Evolutionary conservation across 768 basidiomycete genomes (phyloP).

Genomic region (Russula sp.): DNA sequence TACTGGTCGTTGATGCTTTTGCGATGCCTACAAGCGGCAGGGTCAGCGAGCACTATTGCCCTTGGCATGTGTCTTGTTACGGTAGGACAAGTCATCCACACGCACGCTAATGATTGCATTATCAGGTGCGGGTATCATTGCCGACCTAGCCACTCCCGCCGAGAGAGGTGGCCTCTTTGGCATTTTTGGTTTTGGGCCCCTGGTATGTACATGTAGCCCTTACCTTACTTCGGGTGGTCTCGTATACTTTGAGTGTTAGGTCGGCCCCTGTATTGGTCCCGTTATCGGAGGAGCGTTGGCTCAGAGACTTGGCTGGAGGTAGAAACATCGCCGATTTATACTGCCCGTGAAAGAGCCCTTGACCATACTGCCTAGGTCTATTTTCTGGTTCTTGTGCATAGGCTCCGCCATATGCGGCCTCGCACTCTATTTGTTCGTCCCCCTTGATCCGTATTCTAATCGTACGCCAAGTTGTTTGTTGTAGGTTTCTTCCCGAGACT

Average conservation of each 20-base stretch:
- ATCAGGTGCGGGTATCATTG: slow-evolving; percentile 65
- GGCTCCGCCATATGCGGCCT: slow-evolving; percentile 29
- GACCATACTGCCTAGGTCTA: slow-evolving; percentile 26
- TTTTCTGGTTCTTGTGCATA: slow-evolving; percentile 40
- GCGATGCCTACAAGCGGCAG: slow-evolving; percentile 72
- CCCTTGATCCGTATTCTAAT: not conserved
- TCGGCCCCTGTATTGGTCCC: slow-evolving; percentile 34
- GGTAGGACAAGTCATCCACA: not conserved
- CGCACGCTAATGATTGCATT: not conserved
- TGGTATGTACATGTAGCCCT: slow-evolving; percentile 34
- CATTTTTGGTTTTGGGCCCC: slow-evolving; percentile 55
- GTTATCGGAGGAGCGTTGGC: slow-evolving; percentile 42
- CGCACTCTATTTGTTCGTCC: slow-evolving; percentile 31
- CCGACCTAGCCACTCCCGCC: slow-evolving; percentile 63
- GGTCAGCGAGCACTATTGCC: slow-evolving; percentile 73
- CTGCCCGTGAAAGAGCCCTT: not conserved
- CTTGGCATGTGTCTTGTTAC: slow-evolving; percentile 38
- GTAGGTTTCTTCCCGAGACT: slow-evolving; percentile 42
- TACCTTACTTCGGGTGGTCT: not conserved
- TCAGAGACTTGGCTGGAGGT: slow-evolving; percentile 29
- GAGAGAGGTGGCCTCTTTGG: slow-evolving; percentile 76
- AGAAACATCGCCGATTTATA: not conserved
- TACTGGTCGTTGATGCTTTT: slow-evolving; percentile 78
- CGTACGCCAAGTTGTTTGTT: not conserved
- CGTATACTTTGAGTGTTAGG: slow-evolving; percentile 13